Evolutionary conservation across 2,329 filamentous ascomycete species (phyloP), one percentile per base, ranked within the genome.

Genomic region (Rutstroemia sp.): DNA sequence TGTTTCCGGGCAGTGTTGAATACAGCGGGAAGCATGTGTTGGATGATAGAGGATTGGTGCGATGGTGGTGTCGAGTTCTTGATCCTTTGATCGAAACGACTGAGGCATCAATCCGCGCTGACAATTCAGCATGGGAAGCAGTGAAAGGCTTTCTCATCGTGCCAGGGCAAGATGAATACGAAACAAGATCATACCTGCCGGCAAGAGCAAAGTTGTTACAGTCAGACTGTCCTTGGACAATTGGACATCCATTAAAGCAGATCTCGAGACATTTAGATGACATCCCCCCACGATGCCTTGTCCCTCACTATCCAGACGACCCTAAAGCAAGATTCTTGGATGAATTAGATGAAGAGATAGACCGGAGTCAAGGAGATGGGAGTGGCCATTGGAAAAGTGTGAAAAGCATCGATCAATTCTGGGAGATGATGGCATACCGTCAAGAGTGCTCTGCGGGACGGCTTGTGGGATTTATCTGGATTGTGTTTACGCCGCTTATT

Each of bases 341-440:
- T 58, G 92, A 97, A 68, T 75, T 99, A 4, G 92, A 99, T 66
- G 88, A 92, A 34, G 90, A 95, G 68, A 79, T 88, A 0, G 79
- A 81, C 1, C 81, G 82, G 30, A 76, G 80, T 2, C 74, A 74
- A 54, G 73, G 79, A 62, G 80, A 81, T 62, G 78, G 75, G 25
- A 73, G 75, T 3, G 88, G 88, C 0, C 78, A 82, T 56, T 99
- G 94, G 94, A 88, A 85, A 69, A 91, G 87, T 58, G 85, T 96
- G 23, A 86, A 80, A 68, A 88, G 84, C 0, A 74, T 99, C 42
- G 88, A 92, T n/a, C 85, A 92, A 63, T 99, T 99, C 67, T 99
- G 94, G 94, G 94, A 99, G 60, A 88, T 95, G 80, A 97, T 99
- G 92, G 87, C 92, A 0, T 97, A 89, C 68, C 80, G 94, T 56